These are phyloP conservation scores for Aspergillus nidulans DNA, from an alignment of 495 filamentous ascomycete genomes.

Conservation along the genomic window DNA sequence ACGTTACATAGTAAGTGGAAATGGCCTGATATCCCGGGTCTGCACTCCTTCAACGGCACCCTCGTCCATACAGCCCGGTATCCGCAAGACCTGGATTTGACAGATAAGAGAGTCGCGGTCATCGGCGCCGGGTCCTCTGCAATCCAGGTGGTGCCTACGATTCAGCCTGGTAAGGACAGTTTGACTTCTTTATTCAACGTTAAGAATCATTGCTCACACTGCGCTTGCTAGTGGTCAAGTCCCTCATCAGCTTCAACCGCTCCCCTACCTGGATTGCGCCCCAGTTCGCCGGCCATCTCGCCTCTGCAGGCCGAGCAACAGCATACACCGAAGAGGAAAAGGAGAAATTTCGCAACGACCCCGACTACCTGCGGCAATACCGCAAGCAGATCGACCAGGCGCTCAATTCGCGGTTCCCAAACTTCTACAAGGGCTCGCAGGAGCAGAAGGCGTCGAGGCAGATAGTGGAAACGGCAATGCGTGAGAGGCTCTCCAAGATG, in stretches of 20 bases:
- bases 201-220: too few species aligned
- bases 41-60: conserved; percentile 40
- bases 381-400: too few species aligned
- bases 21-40: conserved; percentile 47
- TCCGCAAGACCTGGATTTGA: conserved; percentile 30
- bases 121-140: conserved; percentile 43
- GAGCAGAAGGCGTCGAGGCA: not conserved
- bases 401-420: conserved; percentile 31
- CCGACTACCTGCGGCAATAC: conserved; percentile 23
- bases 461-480: not conserved
- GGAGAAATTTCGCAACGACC: conserved; percentile 15
- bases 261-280: conserved; percentile 17
- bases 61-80: conserved; percentile 47
- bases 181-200: too few species aligned
- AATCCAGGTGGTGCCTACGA: conserved; percentile 57
- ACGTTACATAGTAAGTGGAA: conserved; percentile 32
- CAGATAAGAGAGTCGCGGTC: conserved; percentile 44
- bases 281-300: conserved; percentile 1
- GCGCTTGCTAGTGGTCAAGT: not conserved
- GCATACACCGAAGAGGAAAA: conserved; percentile 33
- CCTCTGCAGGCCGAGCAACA: conserved; percentile 7
- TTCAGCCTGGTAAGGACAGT: too few species aligned
- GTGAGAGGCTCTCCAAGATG: not conserved
- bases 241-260: conserved; percentile 21
- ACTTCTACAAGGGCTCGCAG: not conserved